A percentile compares a stretch with the other conserved stretches of the same genome.
Conservation (phyloP, 2,329 filamentous ascomycete genomes). For the Furcasterigmium sp. region DNA sequence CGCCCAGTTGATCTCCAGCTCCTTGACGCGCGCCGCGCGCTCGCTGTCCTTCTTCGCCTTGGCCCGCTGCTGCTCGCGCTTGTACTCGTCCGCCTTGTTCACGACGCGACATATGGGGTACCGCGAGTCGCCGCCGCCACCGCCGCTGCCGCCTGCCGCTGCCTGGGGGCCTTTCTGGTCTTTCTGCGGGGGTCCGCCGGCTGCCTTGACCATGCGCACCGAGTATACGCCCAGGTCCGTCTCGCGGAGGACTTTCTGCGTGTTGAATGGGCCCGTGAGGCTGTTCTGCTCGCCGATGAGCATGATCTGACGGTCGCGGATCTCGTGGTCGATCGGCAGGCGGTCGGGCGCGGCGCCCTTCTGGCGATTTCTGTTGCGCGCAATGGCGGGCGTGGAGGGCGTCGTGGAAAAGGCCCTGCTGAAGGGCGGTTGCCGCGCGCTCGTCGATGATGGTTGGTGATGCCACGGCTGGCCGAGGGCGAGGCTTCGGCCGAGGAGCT, state of each 20-base stretch:
- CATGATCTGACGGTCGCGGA: constrained; percentile 35
- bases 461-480: constrained; percentile 4
- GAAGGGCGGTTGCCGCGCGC: constrained; percentile 2
- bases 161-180: constrained; percentile 8
- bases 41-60: constrained; percentile 36
- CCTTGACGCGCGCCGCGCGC: constrained; percentile 51
- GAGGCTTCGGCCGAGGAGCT: constrained; percentile 16
- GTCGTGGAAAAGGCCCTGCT: neutral
- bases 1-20: constrained; percentile 86
- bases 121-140: constrained; percentile 13
- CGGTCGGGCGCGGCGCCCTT: constrained; percentile 17
- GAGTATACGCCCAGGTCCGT: constrained; percentile 27
- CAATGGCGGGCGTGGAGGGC: constrained; percentile 14
- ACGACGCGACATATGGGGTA: constrained; percentile 67
- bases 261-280: constrained; percentile 31
- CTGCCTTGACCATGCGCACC: constrained; percentile 34
- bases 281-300: constrained; percentile 32
- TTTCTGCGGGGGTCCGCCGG: constrained; percentile 24
- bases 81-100: constrained; percentile 43
- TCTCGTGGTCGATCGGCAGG: constrained; percentile 37
- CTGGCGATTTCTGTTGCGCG: constrained; percentile 22
- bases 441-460: neutral
- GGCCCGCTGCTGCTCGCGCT: constrained; percentile 34
- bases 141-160: neutral
- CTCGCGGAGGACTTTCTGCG: constrained; percentile 32